A percentile compares a stretch with the other conserved stretches of the same genome.
Evolutionary conservation across 2,329 filamentous ascomycete genomes (phyloP).

Genomic region (Beauveria medogensis): DNA sequence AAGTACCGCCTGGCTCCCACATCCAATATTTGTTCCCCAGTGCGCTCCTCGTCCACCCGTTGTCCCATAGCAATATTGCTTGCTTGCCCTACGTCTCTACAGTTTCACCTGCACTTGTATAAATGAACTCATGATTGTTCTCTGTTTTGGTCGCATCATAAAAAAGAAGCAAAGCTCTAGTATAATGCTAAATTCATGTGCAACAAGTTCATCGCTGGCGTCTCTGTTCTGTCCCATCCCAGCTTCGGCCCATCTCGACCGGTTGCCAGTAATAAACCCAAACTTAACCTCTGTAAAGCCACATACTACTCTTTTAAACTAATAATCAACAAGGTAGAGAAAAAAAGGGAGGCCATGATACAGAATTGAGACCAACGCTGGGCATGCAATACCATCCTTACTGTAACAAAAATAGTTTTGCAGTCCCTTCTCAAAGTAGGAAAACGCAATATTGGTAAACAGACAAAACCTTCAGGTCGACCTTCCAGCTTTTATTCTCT

Average conservation of each 20-base stretch:
- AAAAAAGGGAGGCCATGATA: neutral
- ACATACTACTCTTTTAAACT: neutral
- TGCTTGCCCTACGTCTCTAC: neutral
- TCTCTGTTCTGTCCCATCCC: neutral
- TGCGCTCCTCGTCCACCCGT: neutral
- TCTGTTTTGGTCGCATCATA: neutral
- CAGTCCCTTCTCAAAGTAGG: neutral
- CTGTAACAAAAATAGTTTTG: neutral
- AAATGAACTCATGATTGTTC: neutral
- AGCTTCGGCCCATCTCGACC: neutral
- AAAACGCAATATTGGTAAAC: neutral
- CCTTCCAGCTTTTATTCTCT: neutral
- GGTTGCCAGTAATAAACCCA: neutral
- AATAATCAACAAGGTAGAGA: neutral
- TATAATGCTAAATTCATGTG: slow-evolving; percentile 2
- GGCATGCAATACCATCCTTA: neutral
- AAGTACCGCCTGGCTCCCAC: neutral
- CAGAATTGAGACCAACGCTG: neutral
- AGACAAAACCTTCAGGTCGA: neutral
- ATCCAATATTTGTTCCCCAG: neutral
- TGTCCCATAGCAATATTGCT: neutral
- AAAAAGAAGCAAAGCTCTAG: neutral
- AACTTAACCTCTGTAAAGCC: neutral
- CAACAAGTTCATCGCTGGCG: neutral
- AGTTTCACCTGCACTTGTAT: too few species aligned